These are phyloP conservation scores for Microbotryum lychnidis-dioicae DNA, from an alignment of 1,284 basidiomycete species.

Conservation along the genomic window DNA sequence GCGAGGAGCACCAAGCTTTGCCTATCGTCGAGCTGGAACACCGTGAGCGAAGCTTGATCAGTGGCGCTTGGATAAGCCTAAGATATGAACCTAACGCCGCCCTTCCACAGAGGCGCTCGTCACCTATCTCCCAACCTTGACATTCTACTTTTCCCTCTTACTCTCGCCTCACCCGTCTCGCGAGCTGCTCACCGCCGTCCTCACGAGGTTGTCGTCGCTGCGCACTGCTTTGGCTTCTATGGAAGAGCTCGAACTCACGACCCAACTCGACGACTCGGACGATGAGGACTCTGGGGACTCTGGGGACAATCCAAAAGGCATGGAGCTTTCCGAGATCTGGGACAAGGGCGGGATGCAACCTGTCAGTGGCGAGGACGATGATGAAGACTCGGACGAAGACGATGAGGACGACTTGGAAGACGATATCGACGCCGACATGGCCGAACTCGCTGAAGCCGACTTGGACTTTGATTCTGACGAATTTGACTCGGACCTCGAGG, in stretches of 20 bases:
- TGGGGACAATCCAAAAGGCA: constrained; percentile 36
- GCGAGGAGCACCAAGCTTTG: constrained; percentile 26
- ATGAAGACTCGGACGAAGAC: constrained; percentile 36
- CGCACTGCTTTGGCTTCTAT: constrained; percentile 75
- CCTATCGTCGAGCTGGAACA: constrained; percentile 31
- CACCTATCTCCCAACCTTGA: constrained; percentile 81
- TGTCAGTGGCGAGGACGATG: constrained; percentile 22
- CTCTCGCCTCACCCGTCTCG: constrained; percentile 58
- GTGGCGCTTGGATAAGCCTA: too few relatives aligned
- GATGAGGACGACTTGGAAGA: constrained; percentile 31
- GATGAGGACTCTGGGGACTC: constrained; percentile 30
- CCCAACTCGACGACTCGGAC: constrained; percentile 44
- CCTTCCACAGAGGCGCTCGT: constrained; percentile 46
- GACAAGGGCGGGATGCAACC: constrained; percentile 22
- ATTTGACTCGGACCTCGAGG: constrained; percentile 36
- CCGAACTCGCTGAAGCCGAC: constrained; percentile 39
- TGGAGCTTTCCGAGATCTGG: constrained; percentile 35
- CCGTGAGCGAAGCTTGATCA: constrained; percentile 7
- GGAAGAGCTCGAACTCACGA: constrained; percentile 66
- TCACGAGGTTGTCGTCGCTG: constrained; percentile 70
- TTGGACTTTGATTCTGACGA: constrained; percentile 36
- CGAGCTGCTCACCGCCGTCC: constrained; percentile 62
- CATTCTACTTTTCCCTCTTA: constrained; percentile 86
- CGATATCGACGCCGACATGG: constrained; percentile 33
- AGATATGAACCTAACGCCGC: too few relatives aligned